These are phyloP conservation scores for Cyberlindnera petersonii DNA, from an alignment of 805 yeast species.

Conservation along the genomic window DNA sequence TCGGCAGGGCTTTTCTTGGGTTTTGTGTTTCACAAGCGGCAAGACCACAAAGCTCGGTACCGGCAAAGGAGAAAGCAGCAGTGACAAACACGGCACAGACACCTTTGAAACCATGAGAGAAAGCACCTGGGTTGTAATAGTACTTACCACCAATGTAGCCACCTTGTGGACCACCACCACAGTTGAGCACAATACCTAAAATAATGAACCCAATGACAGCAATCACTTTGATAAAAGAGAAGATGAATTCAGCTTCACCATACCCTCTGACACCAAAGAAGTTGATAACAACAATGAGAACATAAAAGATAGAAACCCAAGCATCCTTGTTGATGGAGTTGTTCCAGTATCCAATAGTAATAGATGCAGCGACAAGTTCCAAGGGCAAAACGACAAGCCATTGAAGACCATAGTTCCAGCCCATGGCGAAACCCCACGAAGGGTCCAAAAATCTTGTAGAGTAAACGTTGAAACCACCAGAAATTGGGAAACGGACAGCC, in stretches of 20 bases:
- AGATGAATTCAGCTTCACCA: constrained; percentile 49
- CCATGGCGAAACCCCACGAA: constrained; percentile 59
- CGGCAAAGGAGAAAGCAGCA: constrained; percentile 64
- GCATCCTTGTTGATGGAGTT: constrained; percentile 41
- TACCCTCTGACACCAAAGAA: constrained; percentile 51
- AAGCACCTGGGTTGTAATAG: constrained; percentile 58
- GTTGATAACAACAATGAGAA: constrained; percentile 42
- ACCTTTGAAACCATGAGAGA: constrained; percentile 49
- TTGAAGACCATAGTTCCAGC: constrained; percentile 53
- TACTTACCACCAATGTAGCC: constrained; percentile 41
- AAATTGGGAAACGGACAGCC: constrained; percentile 62
- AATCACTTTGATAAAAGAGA: constrained; percentile 68
- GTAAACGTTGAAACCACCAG: constrained; percentile 61
- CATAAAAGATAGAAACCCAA: constrained; percentile 47
- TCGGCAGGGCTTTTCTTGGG: constrained; percentile 55
- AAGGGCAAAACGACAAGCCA: constrained; percentile 48
- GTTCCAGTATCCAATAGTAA: constrained; percentile 48
- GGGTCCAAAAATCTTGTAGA: constrained; percentile 54
- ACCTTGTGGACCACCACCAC: constrained; percentile 54
- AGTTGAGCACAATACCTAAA: constrained; percentile 49
- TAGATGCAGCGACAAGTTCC: constrained; percentile 59
- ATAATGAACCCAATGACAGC: constrained; percentile 57
- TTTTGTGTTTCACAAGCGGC: constrained; percentile 52
- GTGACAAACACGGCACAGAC: constrained; percentile 54
- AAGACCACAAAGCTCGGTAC: constrained; percentile 57